phyloP scores from a whole-genome alignment of 257 asterid species.

The Solanum piurae region DNA sequence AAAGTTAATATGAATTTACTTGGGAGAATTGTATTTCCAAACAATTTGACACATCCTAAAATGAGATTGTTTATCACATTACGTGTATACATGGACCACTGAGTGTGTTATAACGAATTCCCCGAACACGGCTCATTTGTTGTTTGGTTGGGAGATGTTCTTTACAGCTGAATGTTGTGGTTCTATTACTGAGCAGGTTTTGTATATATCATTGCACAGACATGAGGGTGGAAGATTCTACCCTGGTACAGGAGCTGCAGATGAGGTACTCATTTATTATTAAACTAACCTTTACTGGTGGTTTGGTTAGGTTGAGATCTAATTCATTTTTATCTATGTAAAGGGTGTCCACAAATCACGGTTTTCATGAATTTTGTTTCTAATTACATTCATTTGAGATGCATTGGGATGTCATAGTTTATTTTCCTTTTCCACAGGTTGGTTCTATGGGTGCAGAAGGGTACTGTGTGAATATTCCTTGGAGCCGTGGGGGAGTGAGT shows the following conservation, averaged over 20 bases:
- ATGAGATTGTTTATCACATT: background rate
- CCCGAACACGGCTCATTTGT: background rate
- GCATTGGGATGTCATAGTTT: background rate
- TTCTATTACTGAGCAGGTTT: constrained; percentile 37
- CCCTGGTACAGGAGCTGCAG: constrained; percentile 97
- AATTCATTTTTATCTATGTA: background rate
- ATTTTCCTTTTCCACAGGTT: constrained; percentile 39
- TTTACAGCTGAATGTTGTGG: background rate
- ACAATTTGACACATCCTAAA: background rate
- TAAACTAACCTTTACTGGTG: background rate
- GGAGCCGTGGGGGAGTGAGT: constrained; percentile 95
- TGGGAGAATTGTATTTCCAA: background rate
- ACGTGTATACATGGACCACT: background rate
- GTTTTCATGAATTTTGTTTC: background rate
- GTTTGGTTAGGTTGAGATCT: background rate
- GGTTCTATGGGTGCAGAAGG: constrained; percentile 94
- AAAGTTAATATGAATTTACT: background rate
- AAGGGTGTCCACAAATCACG: background rate
- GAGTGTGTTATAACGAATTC: background rate
- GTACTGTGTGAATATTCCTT: constrained; percentile 88
- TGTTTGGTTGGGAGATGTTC: background rate
- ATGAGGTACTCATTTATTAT: constrained; percentile 43
- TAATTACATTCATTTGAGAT: background rate
- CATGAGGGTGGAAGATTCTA: constrained; percentile 91
- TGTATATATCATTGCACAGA: constrained; percentile 91